phyloP scores from a whole-genome alignment of 805 yeast species.

The Zygotorulaspora sp. region DNA sequence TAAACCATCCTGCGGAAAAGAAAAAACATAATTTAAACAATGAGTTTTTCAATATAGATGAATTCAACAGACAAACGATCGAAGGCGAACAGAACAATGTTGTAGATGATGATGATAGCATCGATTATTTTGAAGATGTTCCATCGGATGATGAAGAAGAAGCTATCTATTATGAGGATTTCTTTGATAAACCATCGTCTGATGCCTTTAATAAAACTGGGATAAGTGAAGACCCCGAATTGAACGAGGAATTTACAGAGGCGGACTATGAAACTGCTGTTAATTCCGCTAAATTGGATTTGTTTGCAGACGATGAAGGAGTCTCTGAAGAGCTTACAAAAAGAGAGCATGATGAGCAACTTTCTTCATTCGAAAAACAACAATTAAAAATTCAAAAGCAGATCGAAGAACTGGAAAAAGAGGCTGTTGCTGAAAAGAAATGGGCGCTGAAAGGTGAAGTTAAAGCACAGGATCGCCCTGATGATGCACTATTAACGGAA shows the following conservation, averaged over 20 bases:
- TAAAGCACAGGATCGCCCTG: conserved; percentile 71
- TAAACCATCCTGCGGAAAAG: conserved; percentile 27
- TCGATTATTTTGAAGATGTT: conserved; percentile 49
- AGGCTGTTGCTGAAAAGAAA: conserved; percentile 81
- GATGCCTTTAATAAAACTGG: conserved; percentile 5
- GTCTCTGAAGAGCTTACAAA: conserved; percentile 23
- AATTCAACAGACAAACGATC: conserved; percentile 70
- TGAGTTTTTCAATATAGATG: conserved; percentile 78
- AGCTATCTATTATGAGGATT: conserved; percentile 59
- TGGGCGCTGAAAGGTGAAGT: conserved; percentile 97
- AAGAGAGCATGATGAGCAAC: conserved; percentile 29
- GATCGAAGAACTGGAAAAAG: conserved; percentile 75
- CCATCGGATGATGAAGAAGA: conserved; percentile 49
- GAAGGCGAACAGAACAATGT: conserved; percentile 49
- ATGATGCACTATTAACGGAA: conserved; percentile 77
- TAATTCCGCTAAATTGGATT: conserved; percentile 57
- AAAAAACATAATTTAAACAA: conserved; percentile 65
- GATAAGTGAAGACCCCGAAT: conserved; percentile 1
- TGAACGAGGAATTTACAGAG: conserved; percentile 47
- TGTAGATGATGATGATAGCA: conserved; percentile 44
- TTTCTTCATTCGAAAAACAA: conserved; percentile 80
- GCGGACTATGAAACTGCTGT: conserved; percentile 60
- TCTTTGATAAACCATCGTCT: conserved; percentile 45
- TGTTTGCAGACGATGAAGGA: conserved; percentile 45
- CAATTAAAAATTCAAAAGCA: conserved; percentile 72